phyloP scores from a whole-genome alignment of 495 filamentous ascomycete species.

The Penicillium robsamsonii region DNA sequence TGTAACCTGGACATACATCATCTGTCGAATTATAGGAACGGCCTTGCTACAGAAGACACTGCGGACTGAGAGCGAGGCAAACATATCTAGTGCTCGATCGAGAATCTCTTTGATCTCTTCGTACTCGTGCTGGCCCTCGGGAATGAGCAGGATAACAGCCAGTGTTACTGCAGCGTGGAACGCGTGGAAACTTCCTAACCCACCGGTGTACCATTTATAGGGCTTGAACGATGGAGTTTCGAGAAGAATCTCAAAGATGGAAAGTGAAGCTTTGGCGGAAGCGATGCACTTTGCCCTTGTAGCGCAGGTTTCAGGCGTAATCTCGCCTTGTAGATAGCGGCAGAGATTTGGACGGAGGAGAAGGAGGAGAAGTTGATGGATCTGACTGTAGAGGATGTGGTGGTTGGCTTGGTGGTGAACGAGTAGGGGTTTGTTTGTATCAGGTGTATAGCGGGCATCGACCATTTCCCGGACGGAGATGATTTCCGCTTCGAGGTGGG shows the following conservation, averaged over 20 bases:
- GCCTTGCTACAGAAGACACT: conserved; percentile 45
- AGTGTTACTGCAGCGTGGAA: conserved; percentile 40
- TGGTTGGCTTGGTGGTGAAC: conserved; percentile 44
- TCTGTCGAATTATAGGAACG: conserved; percentile 38
- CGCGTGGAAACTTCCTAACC: conserved; percentile 43
- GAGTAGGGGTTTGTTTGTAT: conserved; percentile 30
- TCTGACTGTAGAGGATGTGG: conserved; percentile 47
- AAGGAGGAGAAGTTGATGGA: conserved; percentile 48
- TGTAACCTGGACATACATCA: conserved; percentile 30
- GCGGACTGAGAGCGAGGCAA: conserved; percentile 39
- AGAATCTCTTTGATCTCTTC: conserved; percentile 35
- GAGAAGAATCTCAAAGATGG: conserved; percentile 39
- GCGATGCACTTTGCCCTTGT: conserved; percentile 43
- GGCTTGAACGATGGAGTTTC: conserved; percentile 37
- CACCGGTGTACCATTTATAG: conserved; percentile 49
- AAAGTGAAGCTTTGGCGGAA: conserved; percentile 41
- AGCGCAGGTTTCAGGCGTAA: conserved; percentile 39
- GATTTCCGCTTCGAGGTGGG: conserved; percentile 41
- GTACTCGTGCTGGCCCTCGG: conserved; percentile 34
- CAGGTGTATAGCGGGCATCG: conserved; percentile 37
- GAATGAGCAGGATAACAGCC: conserved; percentile 31
- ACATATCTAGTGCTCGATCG: conserved; percentile 34
- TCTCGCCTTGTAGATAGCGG: conserved; percentile 40
- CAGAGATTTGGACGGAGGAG: conserved; percentile 44
- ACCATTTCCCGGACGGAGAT: conserved; percentile 37